Evolutionary conservation across 257 asterid species (phyloP).

Genomic region (Orobanche coerulescens): DNA sequence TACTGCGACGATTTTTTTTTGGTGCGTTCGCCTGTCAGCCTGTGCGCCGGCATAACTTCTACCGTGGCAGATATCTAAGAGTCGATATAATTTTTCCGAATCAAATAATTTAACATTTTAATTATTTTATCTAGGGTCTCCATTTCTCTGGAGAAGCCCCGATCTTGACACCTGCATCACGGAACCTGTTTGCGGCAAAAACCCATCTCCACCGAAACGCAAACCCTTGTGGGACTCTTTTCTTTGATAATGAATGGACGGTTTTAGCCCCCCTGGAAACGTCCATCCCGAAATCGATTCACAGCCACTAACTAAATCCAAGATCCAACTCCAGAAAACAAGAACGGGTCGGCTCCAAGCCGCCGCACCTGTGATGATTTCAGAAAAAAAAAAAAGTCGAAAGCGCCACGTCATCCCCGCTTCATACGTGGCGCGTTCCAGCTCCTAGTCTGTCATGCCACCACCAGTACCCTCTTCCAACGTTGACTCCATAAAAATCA

Average conservation of each 20-base stretch:
- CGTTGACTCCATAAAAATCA: neutral
- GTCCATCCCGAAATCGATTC: neutral
- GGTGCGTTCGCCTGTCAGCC: too few species aligned
- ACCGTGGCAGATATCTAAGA: too few species aligned
- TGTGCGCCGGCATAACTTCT: too few species aligned
- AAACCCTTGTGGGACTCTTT: neutral
- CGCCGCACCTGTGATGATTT: constrained; percentile 38
- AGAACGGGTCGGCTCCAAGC: constrained; percentile 34
- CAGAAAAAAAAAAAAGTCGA: neutral
- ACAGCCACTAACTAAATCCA: constrained; percentile 6
- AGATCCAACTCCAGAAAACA: neutral
- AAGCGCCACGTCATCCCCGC: constrained; percentile 31
- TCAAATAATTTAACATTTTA: too few species aligned
- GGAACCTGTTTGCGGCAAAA: too few species aligned
- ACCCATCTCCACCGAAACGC: neutral
- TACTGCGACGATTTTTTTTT: too few species aligned
- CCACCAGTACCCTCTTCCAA: neutral
- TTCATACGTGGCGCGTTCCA: constrained; percentile 29
- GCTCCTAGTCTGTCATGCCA: neutral
- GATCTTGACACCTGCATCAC: too few species aligned
- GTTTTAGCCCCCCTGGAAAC: constrained; percentile 7
- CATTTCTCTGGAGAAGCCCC: too few species aligned
- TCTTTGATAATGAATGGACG: neutral
- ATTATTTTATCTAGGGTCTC: too few species aligned
- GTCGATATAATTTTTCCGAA: too few species aligned